Evolutionary conservation across 805 yeast species (phyloP).

Genomic region (Alloascoidea africana): DNA sequence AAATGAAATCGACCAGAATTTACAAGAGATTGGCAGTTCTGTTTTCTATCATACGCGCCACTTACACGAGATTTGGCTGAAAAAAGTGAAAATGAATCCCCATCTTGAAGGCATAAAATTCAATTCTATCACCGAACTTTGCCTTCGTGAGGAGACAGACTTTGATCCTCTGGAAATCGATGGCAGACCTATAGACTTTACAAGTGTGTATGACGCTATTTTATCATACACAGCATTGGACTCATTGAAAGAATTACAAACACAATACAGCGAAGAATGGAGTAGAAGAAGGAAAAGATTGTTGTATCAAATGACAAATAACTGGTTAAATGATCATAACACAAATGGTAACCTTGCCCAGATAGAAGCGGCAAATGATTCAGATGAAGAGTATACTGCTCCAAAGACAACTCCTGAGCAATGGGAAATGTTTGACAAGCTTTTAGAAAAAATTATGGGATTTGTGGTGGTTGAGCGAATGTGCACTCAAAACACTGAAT

Average conservation of each 20-base stretch:
- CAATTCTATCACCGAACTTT: constrained; percentile 58
- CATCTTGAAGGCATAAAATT: constrained; percentile 34
- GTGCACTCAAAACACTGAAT: not conserved
- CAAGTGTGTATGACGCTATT: constrained; percentile 1
- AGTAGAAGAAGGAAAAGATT: constrained; percentile 1
- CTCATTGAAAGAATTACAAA: not conserved
- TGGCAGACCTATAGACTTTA: not conserved
- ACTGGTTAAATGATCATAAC: not conserved
- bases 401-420: not conserved
- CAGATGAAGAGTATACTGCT: not conserved
- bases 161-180: constrained; percentile 3
- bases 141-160: constrained; percentile 31
- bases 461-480: not conserved
- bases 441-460: not conserved
- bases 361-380: not conserved
- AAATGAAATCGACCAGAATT: not conserved
- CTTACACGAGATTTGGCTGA: constrained; percentile 37
- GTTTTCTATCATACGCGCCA: constrained; percentile 29
- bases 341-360: not conserved
- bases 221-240: not conserved
- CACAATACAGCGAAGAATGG: not conserved
- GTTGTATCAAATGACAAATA: not conserved
- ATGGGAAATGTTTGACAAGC: not conserved
- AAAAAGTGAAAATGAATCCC: constrained; percentile 22
- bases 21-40: constrained; percentile 31